Conservation (phyloP, 495 filamentous ascomycete species). For the Pyronema domesticum region DNA sequence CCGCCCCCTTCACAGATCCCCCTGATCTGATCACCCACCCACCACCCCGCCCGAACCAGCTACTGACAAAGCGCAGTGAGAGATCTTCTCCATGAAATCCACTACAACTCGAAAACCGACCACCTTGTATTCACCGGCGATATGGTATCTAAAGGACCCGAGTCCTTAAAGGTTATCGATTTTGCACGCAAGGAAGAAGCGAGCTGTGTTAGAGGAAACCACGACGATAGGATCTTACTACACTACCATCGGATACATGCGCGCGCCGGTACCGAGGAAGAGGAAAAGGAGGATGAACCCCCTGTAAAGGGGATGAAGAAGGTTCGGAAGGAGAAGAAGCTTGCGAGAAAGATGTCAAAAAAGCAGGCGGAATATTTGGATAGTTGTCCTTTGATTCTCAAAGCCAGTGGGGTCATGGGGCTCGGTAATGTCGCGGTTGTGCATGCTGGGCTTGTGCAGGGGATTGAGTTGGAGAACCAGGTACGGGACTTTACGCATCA, state of each 20-base stretch:
- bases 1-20: neutral
- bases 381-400: constrained; percentile 54
- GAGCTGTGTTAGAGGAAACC: constrained; percentile 75
- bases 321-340: constrained; percentile 6
- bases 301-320: constrained; percentile 6
- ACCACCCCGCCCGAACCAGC: too few relatives aligned
- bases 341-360: constrained; percentile 34
- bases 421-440: constrained; percentile 52
- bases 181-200: constrained; percentile 50
- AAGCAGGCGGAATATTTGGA: constrained; percentile 54
- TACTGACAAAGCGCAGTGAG: constrained; percentile 31
- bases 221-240: constrained; percentile 66
- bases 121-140: constrained; percentile 73
- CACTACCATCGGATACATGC: constrained; percentile 21
- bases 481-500: neutral
- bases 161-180: constrained; percentile 61
- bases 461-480: constrained; percentile 41
- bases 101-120: constrained; percentile 45
- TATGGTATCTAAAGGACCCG: constrained; percentile 73
- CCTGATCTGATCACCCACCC: too few relatives aligned
- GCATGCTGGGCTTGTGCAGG: constrained; percentile 70
- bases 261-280: constrained; percentile 4
- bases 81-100: constrained; percentile 45
- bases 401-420: constrained; percentile 38
- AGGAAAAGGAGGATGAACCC: constrained; percentile 5